Evolutionary conservation across 2,329 filamentous ascomycete genomes (phyloP), one percentile per base, ranked within the genome.

Genomic region (Colletotrichum tamarilloi): DNA sequence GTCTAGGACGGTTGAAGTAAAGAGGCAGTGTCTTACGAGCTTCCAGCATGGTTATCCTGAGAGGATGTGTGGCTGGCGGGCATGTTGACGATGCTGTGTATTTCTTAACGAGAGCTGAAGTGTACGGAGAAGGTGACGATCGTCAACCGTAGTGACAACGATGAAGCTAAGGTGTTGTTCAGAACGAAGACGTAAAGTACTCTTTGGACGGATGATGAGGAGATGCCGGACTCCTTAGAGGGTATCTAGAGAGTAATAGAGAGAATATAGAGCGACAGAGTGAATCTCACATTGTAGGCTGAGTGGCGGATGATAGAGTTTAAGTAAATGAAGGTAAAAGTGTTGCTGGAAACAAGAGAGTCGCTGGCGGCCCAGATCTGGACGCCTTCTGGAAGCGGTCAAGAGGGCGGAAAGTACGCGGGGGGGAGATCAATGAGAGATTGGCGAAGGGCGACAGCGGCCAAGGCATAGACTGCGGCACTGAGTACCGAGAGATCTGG

Each of bases 11-110:
- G 5, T 14, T 49, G 42, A 3, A 19, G 0, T 8, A n/a, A 1
- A 3, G 3, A 57, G 7, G 11, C 1, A 4, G n/a, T 14, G 22
- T 7, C 32, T 56, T 42, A 57, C 49, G 22, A 22, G n/a, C 28
- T 55, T 16, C 62, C 62, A 30, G 62, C 26, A 22, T 63, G 52
- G 30, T 63, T 63, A 26, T 53, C 8, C 46, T 53, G 32, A 4
- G 62, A 63, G 28, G 46, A 63, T 8, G 30, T 38, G 28, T 55
- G 46, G 14, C 62, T 63, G 30, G 46, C 9, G 2, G 62, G 26
- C 62, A 63, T 63, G 14, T 4, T 35, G 14, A 24, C 11, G n/a
- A 16, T 26, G n/a, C 8, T 32, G n/a, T 3, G 12, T 53, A 38
- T 35, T 7, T 8, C 8, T 2, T 4, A 14, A 19, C 2, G 30